Evolutionary conservation across 352 stramenopile species (phyloP), one percentile per base, ranked within the genome.

Genomic region (Lagenidium giganteum): DNA sequence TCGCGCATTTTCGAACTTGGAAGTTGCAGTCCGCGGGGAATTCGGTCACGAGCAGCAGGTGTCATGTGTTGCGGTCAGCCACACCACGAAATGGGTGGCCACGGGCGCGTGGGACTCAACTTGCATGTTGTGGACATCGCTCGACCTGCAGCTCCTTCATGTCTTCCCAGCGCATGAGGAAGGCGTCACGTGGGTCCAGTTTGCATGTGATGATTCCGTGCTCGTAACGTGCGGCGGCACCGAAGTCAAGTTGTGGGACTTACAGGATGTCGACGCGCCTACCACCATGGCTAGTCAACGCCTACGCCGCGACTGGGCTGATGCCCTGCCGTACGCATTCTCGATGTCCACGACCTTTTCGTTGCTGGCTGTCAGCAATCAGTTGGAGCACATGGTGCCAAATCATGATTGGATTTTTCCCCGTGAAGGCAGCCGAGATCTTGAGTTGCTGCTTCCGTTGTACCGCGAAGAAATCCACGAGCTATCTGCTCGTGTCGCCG

Each of bases 101-200:
- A 83, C 74, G 1, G 56, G 58, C 16, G 83, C 70, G 7, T 79
- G 64, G 51, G 74, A 87, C 34, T 87, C 74, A 2, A 80, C 64
- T 1, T 84, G 70, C 14, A 77, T 83, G 38, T 22, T 84, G 8
- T 87, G 71, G 70, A 45, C 18, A 3, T 11, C n/a, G 5, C 14
- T 49, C 22, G 16, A 7, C 1, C 43, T 80, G 2, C 52, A n/a
- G 3, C 56, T 80, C 5, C 7, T 73, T 7, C 41, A 53, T 18
- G 47, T 77, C 22, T 44, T 84, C 6, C 74, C 70, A 6, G 60
- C 81, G 3, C 51, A 74, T 20, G 59, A 70, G 2, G 39, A 66
- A 4, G 70, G 64, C 3, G 61, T 63, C 1, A 45, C 51, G 3
- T 65, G 44, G 17, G 42, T 59, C 11, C 35, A 31, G 1, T 83